Percentiles rank a stretch among this genome's conserved stretches.
phyloP scores from a whole-genome alignment of 495 filamentous ascomycete species.

The Endocarpon pusillum region DNA sequence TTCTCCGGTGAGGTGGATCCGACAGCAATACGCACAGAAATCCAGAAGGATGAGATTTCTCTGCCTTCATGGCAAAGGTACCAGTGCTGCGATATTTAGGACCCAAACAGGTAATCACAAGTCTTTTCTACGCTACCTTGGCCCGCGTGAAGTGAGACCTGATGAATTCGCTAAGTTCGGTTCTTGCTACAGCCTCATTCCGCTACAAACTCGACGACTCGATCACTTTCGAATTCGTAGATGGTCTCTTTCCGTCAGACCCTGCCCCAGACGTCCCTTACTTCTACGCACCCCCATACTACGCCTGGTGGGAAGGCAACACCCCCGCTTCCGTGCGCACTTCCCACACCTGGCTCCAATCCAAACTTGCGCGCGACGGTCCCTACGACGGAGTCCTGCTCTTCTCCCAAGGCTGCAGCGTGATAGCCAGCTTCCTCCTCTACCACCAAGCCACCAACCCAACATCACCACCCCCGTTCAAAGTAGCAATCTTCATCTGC shows the following conservation, averaged over 20 bases:
- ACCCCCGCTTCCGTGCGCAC: conserved; percentile 19
- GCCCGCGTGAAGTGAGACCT: not conserved
- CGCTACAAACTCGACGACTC: conserved; percentile 19
- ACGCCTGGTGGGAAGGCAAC: conserved; percentile 29
- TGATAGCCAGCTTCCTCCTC: conserved; percentile 29
- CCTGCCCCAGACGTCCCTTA: conserved; percentile 36
- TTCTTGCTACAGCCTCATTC: conserved; percentile 20
- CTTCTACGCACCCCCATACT: conserved; percentile 31
- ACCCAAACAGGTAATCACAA: conserved; percentile 42
- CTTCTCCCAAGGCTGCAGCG: conserved; percentile 41
- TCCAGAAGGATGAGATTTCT: conserved; percentile 48
- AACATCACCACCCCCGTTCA: conserved; percentile 30
- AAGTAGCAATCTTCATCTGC: conserved; percentile 42
- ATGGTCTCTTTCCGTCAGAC: conserved; percentile 26
- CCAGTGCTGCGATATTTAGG: conserved; percentile 38
- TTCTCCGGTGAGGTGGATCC: too few relatives aligned
- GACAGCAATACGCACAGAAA: too few relatives aligned
- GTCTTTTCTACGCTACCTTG: too few relatives aligned
- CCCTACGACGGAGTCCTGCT: conserved; percentile 43
- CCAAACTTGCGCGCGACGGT: conserved; percentile 28
- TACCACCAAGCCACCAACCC: conserved; percentile 21
- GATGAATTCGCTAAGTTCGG: not conserved
- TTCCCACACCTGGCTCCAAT: conserved; percentile 28
- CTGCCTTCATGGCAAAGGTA: conserved; percentile 46
- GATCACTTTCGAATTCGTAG: conserved; percentile 36